Evolutionary conservation across 768 basidiomycete species (phyloP).

Genomic region (Collybia nuda): DNA sequence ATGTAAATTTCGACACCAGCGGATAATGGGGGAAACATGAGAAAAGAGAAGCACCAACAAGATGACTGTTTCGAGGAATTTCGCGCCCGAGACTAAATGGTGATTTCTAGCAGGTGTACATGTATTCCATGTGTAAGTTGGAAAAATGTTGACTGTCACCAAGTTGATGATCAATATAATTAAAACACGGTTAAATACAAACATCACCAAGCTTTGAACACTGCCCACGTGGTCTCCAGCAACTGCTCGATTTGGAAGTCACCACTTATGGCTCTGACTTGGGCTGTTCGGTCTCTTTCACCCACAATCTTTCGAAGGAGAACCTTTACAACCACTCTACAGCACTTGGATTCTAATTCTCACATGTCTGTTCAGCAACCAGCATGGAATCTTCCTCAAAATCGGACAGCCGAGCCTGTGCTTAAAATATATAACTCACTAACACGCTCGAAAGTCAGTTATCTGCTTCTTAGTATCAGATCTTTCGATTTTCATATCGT

Average conservation of each 20-base stretch:
- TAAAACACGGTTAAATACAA: no score
- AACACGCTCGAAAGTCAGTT: slow-evolving; percentile 80
- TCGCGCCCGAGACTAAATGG: no score
- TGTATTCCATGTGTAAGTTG: no score
- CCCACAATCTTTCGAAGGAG: slow-evolving; percentile 11
- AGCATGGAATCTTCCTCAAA: slow-evolving; percentile 49
- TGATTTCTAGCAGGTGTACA: no score
- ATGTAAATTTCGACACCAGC: no score
- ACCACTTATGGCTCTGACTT: slow-evolving; percentile 15
- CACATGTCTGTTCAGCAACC: slow-evolving; percentile 64
- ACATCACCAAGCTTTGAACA: no score
- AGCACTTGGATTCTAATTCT: slow-evolving; percentile 1
- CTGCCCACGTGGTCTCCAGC: neutral
- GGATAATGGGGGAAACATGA: no score
- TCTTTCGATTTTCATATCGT: slow-evolving; percentile 11
- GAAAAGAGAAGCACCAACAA: no score
- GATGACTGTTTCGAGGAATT: no score
- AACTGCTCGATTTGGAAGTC: slow-evolving; percentile 5
- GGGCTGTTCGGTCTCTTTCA: slow-evolving; percentile 15
- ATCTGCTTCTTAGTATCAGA: slow-evolving; percentile 5
- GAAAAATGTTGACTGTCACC: no score
- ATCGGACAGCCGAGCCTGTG: slow-evolving; percentile 53
- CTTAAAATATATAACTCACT: slow-evolving; percentile 92
- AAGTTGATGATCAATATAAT: no score
- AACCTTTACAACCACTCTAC: slow-evolving; percentile 6